Conservation (phyloP, 2,329 filamentous ascomycete species). For the Rutstroemia sp. region DNA sequence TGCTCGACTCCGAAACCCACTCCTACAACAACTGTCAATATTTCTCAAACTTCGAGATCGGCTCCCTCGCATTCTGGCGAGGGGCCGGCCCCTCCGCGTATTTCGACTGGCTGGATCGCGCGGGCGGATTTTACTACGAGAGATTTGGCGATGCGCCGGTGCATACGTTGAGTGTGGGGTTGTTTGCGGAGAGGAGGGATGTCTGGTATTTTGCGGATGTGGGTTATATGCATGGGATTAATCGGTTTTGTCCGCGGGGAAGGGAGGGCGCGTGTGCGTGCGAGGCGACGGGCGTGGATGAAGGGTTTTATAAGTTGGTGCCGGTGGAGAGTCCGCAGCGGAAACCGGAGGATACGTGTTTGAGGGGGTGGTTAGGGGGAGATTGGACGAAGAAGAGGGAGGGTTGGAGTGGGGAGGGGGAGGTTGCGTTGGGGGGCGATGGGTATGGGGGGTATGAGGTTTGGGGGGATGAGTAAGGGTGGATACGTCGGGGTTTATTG, state of each 20-base stretch:
- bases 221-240: slow-evolving; percentile 76
- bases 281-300: slow-evolving; percentile 37
- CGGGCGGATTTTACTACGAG: slow-evolving; percentile 97
- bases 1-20: slow-evolving; percentile 72
- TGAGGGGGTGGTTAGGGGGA: slow-evolving; percentile 38
- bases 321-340: slow-evolving; percentile 39
- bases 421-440: slow-evolving; percentile 36
- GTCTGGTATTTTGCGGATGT: slow-evolving; percentile 98
- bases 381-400: slow-evolving; percentile 36
- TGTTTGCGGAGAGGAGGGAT: slow-evolving; percentile 83
- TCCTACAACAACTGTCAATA: slow-evolving; percentile 98
- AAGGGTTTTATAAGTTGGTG: slow-evolving; percentile 40
- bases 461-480: not conserved
- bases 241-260: slow-evolving; percentile 33
- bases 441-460: slow-evolving; percentile 36
- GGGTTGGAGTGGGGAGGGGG: slow-evolving; percentile 35
- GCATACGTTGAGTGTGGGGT: slow-evolving; percentile 81
- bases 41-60: slow-evolving; percentile 99
- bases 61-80: slow-evolving; percentile 84
- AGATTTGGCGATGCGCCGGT: slow-evolving; percentile 95
- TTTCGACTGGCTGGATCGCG: slow-evolving; percentile 77
- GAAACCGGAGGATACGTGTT: slow-evolving; percentile 40
- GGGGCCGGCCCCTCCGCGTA: slow-evolving; percentile 66
- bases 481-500: too few species aligned
- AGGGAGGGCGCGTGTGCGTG: slow-evolving; percentile 32